Conservation (phyloP, 2,329 filamentous ascomycete species). For the Beauveria asiatica region DNA sequence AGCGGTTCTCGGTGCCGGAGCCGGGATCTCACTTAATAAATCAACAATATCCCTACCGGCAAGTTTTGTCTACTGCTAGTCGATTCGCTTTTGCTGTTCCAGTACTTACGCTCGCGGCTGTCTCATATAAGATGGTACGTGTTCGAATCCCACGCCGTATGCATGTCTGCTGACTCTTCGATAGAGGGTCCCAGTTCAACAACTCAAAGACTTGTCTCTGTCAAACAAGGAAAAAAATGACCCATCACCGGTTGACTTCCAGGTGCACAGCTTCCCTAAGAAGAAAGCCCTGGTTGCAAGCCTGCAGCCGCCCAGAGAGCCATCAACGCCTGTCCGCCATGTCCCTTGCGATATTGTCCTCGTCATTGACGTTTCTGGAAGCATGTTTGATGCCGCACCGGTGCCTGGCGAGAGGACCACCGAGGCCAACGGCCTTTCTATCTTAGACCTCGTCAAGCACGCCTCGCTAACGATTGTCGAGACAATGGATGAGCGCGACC, state of each 20-base stretch:
- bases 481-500: conserved; percentile 44
- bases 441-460: conserved; percentile 53
- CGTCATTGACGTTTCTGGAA: conserved; percentile 52
- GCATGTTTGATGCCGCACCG: conserved; percentile 42
- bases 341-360: conserved; percentile 52
- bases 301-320: conserved; percentile 34
- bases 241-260: not conserved
- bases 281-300: conserved; percentile 32
- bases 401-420: conserved; percentile 35
- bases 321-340: conserved; percentile 24
- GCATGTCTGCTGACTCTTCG: not conserved
- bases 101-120: not conserved
- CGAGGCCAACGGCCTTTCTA: conserved; percentile 42
- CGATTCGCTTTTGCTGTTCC: not conserved
- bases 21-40: not conserved
- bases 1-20: not conserved
- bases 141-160: too few species aligned
- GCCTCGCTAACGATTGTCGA: conserved; percentile 50
- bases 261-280: not conserved
- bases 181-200: not conserved
- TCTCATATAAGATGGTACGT: not conserved
- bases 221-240: not conserved
- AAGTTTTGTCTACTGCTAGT: not conserved
- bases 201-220: not conserved
- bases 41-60: not conserved